Evolutionary conservation across 1,139 yeast genomes (phyloP), one percentile per base, ranked within the genome.

Genomic region (Geotrichum klebahnii): DNA sequence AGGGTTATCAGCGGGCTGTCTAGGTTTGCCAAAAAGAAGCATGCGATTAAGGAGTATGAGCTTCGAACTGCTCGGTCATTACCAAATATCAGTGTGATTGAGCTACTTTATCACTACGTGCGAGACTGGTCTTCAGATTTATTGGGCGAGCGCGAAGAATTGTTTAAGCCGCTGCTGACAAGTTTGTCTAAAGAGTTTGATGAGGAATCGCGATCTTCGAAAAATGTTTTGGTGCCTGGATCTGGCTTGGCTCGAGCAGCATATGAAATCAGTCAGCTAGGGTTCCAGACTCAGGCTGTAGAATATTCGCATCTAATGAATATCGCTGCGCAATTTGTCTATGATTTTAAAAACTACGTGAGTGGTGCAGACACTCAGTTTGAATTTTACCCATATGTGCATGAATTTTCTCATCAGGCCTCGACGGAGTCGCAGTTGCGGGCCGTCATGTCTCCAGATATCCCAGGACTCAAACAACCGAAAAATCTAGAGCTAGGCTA

Each of bases 241-340:
- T 78, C 89, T 0, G 96, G 95, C 0, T 69, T 83, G 38, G 94
- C 95, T 0, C 71, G 85, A 57, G 68, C 84, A 1, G 81, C 94
- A 1, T 82, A 81, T 61, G 83, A 80, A 55, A 57, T 84, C 22
- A 76, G 88, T 0, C 48, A 53, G 3, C 56, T 64, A 54, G 72
- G 69, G 2, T 72, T 73, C 55, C 66, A 68, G 0, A 87, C 85
- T 0, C 81, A 81, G 55, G 80, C 92, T 0, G 75, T 86, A 19
- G 96, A 88, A 61, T 77, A 75, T 61, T 82, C 89, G 5, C 77
- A 84, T 31, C 63, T 84, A 52, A 86, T 87, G 96, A 78, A 80
- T 57, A 59, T 82, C 3, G 80, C 85, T 58, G 81, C 86, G 59
- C 73, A 77, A 52, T 85, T 77, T 61, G 80, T 12, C 78, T 80